Evolutionary conservation across 2,329 filamentous ascomycete genomes (phyloP).

Genomic region (Daldinia eschscholtzii): DNA sequence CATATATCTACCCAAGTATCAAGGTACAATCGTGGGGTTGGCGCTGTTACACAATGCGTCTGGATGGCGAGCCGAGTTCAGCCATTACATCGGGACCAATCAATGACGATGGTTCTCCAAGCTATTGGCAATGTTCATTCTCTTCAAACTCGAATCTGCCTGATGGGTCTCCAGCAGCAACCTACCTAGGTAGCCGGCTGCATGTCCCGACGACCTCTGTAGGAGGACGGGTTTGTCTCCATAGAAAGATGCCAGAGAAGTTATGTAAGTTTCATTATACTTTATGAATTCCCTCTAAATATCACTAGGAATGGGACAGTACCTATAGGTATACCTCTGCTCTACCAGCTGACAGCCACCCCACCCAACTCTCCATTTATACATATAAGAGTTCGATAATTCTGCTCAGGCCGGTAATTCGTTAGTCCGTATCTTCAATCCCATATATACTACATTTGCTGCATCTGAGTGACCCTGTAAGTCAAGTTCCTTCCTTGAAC

Average conservation of each 20-base stretch:
- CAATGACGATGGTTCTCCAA: constrained; percentile 13
- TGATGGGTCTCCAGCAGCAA: constrained; percentile 8
- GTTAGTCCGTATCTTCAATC: neutral
- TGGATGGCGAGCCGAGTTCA: constrained; percentile 33
- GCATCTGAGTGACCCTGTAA: constrained; percentile 13
- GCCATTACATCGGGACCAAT: constrained; percentile 40
- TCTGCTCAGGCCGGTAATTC: constrained; percentile 1
- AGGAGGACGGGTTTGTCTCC: constrained; percentile 6
- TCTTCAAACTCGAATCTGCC: constrained; percentile 18
- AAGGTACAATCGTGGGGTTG: constrained; percentile 26
- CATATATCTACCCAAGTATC: constrained; percentile 30
- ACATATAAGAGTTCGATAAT: neutral
- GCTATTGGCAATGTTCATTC: constrained; percentile 33
- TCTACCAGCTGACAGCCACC: constrained; percentile 28
- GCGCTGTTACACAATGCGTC: constrained; percentile 31
- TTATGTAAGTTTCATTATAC: constrained; percentile 2
- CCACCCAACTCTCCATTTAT: constrained; percentile 25
- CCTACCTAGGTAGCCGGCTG: neutral
- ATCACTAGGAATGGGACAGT: constrained; percentile 3
- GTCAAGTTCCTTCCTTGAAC: constrained; percentile 21
- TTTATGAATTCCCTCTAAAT: constrained; percentile 4
- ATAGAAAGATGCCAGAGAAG: neutral
- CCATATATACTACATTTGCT: neutral
- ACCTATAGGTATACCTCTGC: neutral
- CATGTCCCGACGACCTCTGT: constrained; percentile 6